Conservation (phyloP, 305 asterid species). For the Nicotiana rustica region DNA sequence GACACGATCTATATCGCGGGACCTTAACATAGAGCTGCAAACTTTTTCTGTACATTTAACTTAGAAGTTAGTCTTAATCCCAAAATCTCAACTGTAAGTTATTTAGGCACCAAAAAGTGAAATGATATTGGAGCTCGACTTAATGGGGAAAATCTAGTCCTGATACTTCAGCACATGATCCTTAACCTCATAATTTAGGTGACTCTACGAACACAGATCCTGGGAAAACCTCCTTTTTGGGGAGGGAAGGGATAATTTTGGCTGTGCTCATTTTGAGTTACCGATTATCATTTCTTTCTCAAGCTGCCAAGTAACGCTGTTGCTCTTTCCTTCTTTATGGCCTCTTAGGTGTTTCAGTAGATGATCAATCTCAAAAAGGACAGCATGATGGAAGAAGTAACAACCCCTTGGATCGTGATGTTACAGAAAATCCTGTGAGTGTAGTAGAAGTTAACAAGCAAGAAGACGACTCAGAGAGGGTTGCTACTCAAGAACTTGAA, state of each 20-base stretch:
- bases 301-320: constrained; percentile 42
- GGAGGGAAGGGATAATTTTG: constrained; percentile 27
- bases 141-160: constrained; percentile 22
- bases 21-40: neutral
- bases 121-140: constrained; percentile 13
- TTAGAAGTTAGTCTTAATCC: neutral
- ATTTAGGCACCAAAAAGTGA: neutral
- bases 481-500: constrained; percentile 48
- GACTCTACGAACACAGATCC: constrained; percentile 12
- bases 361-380: constrained; percentile 63
- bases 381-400: constrained; percentile 58
- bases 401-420: constrained; percentile 46
- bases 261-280: constrained; percentile 20
- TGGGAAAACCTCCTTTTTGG: constrained; percentile 19
- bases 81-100: neutral
- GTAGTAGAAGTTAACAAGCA: constrained; percentile 50
- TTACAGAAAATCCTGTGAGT: constrained; percentile 42
- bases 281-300: constrained; percentile 35
- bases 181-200: constrained; percentile 29
- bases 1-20: too few relatives aligned
- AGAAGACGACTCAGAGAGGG: constrained; percentile 52
- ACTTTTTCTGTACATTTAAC: constrained; percentile 8
- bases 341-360: constrained; percentile 68
- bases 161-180: constrained; percentile 18
- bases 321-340: constrained; percentile 38